Base-by-base conservation (phyloP, 148 eudicot genomes). In the Simmondsia chinensis region DNA sequence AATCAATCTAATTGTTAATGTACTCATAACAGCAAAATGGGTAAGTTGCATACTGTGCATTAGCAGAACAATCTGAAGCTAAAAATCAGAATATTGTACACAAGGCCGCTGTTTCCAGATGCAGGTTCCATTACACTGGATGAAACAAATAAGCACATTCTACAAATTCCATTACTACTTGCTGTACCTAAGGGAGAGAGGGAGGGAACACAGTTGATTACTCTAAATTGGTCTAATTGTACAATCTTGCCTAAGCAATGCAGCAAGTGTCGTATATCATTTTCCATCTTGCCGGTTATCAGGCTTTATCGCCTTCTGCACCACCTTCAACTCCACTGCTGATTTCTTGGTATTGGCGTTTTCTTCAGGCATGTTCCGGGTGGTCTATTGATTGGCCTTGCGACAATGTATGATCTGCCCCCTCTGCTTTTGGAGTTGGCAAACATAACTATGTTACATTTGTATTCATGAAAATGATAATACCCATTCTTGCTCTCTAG, bases 351-450 rank as follows among this genome's bases (percentile, higher is more conserved):
- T 54, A 64, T 17, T 52, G 77, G 6, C 63, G 64, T 54, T 68
- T 76, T 51, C 69, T 47, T 71, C 68, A 48, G 18, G 59, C 68
- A 31, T 38, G 60, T 16, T 66, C 67, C 39, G n/a, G n/a, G n/a
- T 49, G 71, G 29, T 61, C 78, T 54, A 49, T 59, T 13, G 66
- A 25, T 33, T 46, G 74, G n/a, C 65, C 60, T 50, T 64, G 71
- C 8, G 62, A 64, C 56, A 70, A 63, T 32, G 43, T 60, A 40
- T 13, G 76, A 14, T 61, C 65, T 54, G 60, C 70, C 39, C 63
- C 68, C 41, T 72, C 83, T 66, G 77, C 47, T 68, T 64, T 20
- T 0, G 28, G 20, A 38, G 1, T 9, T 5, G 42, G 20, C 18
- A 39, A 4, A 45, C 30, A 28, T n/a, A n/a, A 53, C 9, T 8